Base-by-base conservation (phyloP, 176 grass and related monocot genomes). In the Triticum timopheevii region DNA sequence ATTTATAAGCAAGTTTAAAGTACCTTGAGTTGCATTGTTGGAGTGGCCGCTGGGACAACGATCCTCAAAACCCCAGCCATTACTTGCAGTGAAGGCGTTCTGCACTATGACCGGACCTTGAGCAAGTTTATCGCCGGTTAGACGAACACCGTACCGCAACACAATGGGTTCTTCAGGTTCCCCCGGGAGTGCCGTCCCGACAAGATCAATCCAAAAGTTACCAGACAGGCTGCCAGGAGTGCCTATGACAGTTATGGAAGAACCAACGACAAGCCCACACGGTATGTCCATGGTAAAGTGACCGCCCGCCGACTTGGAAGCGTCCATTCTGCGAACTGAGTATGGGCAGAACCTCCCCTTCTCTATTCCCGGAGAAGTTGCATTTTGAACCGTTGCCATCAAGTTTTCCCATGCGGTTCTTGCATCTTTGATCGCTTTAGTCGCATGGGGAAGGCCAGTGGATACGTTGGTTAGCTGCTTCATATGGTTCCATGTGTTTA, bases 51-150 rank as follows among this genome's bases (percentile, higher is more conserved):
- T 79, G 74, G 96, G 96, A 23, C 96, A 98, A 36, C 92, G 90
- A 68, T 94, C 92, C 88, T 98, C 96, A 2, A 20, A 50, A 42
- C 88, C 93, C 96, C 96, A 98, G 42, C 87, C 92, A 44, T 85
- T 76, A 54, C 65, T 90, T 76, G 28, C 36, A 24, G 88, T 90
- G 88, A 95, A 98, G 38, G 96, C 86, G 31, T 94, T 96, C 72
- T 98, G 96, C 73, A 94, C 96, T 89, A 98, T 94, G 24, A 94
- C 88, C 8, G 96, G 93, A 91, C 87, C 86, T 84, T 92, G 67
- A 54, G 92, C 92, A 66, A 78, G 80, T 76, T 89, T 91, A 80
- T 95, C 90, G 4, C 93, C 92, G 49, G 76, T 86, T 36, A 96
- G 85, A n/a, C 92, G 89, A 45, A 93, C 93, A 91, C 87, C 88